Conservation (phyloP, 208 protist genomes). For the Acanthamoeba castellanii region DNA sequence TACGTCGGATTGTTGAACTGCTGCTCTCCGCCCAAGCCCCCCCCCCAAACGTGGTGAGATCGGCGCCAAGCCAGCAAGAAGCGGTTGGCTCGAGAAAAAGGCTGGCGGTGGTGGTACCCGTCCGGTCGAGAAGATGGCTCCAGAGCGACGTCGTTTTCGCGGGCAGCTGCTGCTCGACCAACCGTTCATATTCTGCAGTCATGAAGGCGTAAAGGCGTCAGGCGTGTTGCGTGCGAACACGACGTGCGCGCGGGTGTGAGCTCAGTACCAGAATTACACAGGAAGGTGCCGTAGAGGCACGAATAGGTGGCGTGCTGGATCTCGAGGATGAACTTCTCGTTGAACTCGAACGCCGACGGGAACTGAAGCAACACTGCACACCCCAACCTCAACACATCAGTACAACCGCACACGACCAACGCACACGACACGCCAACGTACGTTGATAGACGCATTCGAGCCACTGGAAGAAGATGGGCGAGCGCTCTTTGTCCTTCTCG, state of each 20-base stretch:
- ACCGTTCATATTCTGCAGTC: neutral
- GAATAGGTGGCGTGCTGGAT: slow-evolving; percentile 56
- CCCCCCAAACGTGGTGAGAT: neutral
- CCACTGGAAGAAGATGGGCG: slow-evolving; percentile 54
- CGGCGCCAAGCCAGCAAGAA: neutral
- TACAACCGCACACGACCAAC: neutral
- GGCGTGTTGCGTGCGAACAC: neutral
- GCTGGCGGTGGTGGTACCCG: neutral
- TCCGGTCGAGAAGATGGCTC: neutral
- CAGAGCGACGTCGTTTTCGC: neutral
- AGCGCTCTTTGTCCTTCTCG: slow-evolving; percentile 41
- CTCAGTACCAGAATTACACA: slow-evolving; percentile 30
- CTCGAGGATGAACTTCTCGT: slow-evolving; percentile 76
- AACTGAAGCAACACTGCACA: slow-evolving; percentile 27
- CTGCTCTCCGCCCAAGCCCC: neutral
- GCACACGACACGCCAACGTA: neutral
- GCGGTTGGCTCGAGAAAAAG: neutral
- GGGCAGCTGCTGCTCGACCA: slow-evolving; percentile 7
- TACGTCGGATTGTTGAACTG: neutral
- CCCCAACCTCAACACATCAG: neutral
- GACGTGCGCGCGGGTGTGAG: neutral
- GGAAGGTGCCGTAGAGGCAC: slow-evolving; percentile 69
- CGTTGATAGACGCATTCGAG: slow-evolving; percentile 58
- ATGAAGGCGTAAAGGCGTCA: neutral
- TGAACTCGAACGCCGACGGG: slow-evolving; percentile 81